These are phyloP conservation scores for Symbiodinium natans DNA, from an alignment of 73 alveolate genomes.

Conservation along the genomic window DNA sequence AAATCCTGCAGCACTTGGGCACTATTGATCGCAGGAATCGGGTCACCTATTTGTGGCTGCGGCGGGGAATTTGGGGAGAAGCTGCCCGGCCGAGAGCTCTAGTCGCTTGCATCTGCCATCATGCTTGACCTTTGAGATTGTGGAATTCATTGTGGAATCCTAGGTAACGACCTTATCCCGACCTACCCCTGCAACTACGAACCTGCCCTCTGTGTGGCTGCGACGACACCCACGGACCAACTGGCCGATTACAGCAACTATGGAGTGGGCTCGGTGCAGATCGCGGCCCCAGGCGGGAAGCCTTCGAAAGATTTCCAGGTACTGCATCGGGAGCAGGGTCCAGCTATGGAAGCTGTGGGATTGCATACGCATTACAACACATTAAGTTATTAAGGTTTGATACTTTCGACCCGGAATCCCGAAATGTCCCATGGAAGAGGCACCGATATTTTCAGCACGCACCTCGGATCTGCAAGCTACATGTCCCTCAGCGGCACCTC, in stretches of 20 bases:
- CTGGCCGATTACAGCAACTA: constrained; percentile 90
- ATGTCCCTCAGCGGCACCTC: constrained; percentile 82
- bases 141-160: neutral
- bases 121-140: neutral
- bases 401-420: too few species aligned
- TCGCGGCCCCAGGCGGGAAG: constrained; percentile 78
- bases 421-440: too few species aligned
- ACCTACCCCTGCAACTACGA: constrained; percentile 92
- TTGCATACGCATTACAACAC: too few species aligned
- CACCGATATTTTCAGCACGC: constrained; percentile 63
- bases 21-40: neutral
- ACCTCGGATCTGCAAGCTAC: constrained; percentile 53
- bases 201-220: constrained; percentile 88
- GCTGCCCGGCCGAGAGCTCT: neutral
- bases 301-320: neutral
- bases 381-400: too few species aligned
- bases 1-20: too few species aligned
- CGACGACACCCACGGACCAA: constrained; percentile 49
- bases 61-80: constrained; percentile 84
- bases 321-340: too few species aligned
- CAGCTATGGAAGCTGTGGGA: too few species aligned
- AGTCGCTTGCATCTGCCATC: neutral
- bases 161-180: constrained; percentile 72
- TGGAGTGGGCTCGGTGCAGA: constrained; percentile 65
- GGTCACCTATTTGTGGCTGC: constrained; percentile 82